These are phyloP conservation scores for Oxytropis ochrocephala DNA, from an alignment of 306 rosid genomes.

Conservation along the genomic window DNA sequence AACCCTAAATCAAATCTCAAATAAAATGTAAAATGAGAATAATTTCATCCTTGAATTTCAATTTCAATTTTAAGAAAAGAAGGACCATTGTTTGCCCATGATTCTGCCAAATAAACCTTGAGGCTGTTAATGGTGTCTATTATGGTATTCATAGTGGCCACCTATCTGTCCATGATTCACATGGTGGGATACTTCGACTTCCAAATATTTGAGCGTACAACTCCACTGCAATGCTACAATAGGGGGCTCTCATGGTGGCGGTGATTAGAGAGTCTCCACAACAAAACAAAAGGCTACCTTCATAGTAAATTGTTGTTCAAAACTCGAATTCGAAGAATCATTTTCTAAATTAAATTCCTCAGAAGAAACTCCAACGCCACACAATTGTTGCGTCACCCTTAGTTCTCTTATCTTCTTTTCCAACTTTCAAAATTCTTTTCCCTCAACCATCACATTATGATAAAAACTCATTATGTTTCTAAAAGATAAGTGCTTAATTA, in stretches of 20 bases:
- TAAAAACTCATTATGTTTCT: too few relatives aligned
- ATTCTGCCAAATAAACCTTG: conserved; percentile 26
- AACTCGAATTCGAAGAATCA: too few relatives aligned
- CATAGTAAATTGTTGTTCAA: background rate
- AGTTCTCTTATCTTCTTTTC: too few relatives aligned
- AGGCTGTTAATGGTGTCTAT: conserved; percentile 31
- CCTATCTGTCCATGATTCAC: conserved; percentile 2
- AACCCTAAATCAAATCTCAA: too few relatives aligned
- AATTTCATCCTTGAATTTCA: too few relatives aligned
- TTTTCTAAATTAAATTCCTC: too few relatives aligned
- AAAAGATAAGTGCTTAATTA: too few relatives aligned
- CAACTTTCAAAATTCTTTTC: too few relatives aligned
- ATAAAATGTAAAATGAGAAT: too few relatives aligned
- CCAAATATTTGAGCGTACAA: conserved; percentile 38
- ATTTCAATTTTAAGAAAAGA: conserved; percentile 25
- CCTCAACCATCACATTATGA: too few relatives aligned
- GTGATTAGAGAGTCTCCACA: background rate
- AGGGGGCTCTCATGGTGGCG: conserved; percentile 40
- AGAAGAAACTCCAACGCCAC: too few relatives aligned
- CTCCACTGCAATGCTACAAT: conserved; percentile 53
- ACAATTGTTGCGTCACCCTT: too few relatives aligned
- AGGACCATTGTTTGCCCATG: conserved; percentile 31
- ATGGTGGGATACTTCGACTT: background rate
- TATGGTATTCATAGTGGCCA: conserved; percentile 5
- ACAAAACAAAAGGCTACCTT: background rate